These are phyloP conservation scores for Pseudopyricularia cyperi DNA, from an alignment of 2,329 filamentous ascomycete species.

Conservation along the genomic window DNA sequence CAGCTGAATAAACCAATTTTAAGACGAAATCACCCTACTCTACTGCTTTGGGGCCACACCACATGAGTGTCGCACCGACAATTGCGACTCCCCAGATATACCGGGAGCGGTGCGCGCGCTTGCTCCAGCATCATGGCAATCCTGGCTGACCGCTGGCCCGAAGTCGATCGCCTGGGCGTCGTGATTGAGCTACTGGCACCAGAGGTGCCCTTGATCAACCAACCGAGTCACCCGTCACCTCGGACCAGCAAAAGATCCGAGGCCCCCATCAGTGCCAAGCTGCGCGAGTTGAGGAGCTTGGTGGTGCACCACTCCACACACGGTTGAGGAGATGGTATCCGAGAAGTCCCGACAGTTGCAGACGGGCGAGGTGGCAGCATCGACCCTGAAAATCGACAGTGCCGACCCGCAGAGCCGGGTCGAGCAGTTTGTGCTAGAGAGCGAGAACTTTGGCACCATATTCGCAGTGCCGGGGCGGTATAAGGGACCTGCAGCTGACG, in stretches of 20 bases:
- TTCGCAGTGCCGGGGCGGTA: not conserved
- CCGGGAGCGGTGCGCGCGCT: conserved; percentile 19
- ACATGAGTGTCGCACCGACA: conserved; percentile 14
- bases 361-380: not conserved
- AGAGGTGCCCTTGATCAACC: conserved; percentile 9
- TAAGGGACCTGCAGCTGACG: not conserved
- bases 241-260: conserved; percentile 2
- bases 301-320: conserved; percentile 8
- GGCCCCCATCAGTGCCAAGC: not conserved
- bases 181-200: conserved; percentile 19
- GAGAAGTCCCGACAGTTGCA: conserved; percentile 2
- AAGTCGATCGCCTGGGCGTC: conserved; percentile 18
- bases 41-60: conserved; percentile 23
- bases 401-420: not conserved
- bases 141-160: conserved; percentile 20
- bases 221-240: conserved; percentile 3
- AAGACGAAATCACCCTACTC: conserved; percentile 19
- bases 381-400: not conserved
- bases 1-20: conserved; percentile 16
- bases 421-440: not conserved
- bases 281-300: not conserved
- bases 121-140: conserved; percentile 22
- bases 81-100: conserved; percentile 15
- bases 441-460: not conserved
- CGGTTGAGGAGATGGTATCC: conserved; percentile 9